Base-by-base conservation (phyloP, 768 basidiomycete genomes). In the Lentinula raphanica region DNA sequence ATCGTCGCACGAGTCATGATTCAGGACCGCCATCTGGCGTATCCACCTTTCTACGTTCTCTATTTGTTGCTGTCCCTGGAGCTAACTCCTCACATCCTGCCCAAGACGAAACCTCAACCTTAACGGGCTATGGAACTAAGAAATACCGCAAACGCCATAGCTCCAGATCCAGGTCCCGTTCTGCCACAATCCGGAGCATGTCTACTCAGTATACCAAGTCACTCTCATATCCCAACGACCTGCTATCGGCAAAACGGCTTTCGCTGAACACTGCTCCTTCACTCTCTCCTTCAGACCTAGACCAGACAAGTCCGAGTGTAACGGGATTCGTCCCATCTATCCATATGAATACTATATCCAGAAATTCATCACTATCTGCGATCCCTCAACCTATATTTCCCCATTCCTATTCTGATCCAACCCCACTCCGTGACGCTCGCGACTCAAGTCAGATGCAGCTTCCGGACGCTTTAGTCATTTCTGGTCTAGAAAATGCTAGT, bases 401-500 rank as follows among this genome's bases (percentile, higher is more conserved):
- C 3, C 76, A 75, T 62, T 65, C 74, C 40, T 68, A 72, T 58
- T 72, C 74, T 27, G 72, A 75, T 58, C 69, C 75, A 32, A 64
- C 70, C 23, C 63, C 69, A 28, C 31, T 63, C 23, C 62, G 60
- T 49, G 60, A 54, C 51, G 63, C 65, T 19, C 60, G 60, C 36
- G 61, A 63, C 49, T 58, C 63, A 17, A 36, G 60, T 63, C 17
- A 60, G 58, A 23, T 60, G 71, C 21, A 76, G 58, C 64, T 76
- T 71, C 87, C 90, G 1, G 74, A 76, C 49, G 88, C 82, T 2
- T 70, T 92, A 2, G 86, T 91, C 3, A 67, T 90, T 6, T 82
- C 87, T 2, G 87, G 87, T 0, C 76, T 92, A n/a, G 89, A 92
- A 65, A 70, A 84, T 64, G 78, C 84, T 1, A 74, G 70, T 48